Percentiles rank a stretch among this genome's conserved stretches.
These are phyloP conservation scores for Telopea speciosissima DNA, from an alignment of 177 flowering plant species.

Conservation along the genomic window DNA sequence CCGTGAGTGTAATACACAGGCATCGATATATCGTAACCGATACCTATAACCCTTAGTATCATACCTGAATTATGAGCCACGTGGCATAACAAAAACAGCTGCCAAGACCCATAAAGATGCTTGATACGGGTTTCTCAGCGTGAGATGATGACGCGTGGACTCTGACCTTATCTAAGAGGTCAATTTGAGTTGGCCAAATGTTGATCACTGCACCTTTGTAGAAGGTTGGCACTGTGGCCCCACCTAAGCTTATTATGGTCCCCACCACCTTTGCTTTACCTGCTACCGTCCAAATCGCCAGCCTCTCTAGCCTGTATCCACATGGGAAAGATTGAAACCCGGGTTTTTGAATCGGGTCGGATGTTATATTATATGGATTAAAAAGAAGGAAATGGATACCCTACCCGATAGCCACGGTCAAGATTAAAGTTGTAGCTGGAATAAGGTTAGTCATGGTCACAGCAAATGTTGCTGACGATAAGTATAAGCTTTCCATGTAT, in stretches of 20 bases:
- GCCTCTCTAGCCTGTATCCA: constrained; percentile 34
- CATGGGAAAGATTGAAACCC: no score
- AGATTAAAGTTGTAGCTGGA: constrained; percentile 51
- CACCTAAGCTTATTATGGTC: constrained; percentile 37
- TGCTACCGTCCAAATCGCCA: constrained; percentile 14
- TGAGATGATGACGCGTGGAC: constrained; percentile 8
- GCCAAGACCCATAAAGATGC: constrained; percentile 32
- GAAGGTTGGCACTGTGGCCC: constrained; percentile 56
- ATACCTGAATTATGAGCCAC: constrained; percentile 57
- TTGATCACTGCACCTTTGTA: no score
- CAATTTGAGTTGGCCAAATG: constrained; percentile 27
- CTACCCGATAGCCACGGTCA: constrained; percentile 46
- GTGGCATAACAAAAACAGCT: constrained; percentile 31
- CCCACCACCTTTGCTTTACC: constrained; percentile 49
- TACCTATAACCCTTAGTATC: no score
- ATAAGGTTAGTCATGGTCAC: constrained; percentile 50
- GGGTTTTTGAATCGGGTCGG: no score
- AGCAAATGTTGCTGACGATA: constrained; percentile 49
- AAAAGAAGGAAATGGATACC: no score
- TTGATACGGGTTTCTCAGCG: constrained; percentile 21
- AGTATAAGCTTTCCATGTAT: constrained; percentile 27
- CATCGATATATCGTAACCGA: no score
- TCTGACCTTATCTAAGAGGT: constrained; percentile 17
- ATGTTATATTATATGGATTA: no score
- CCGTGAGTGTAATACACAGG: no score